Percentiles rank a stretch among this genome's conserved stretches.
Conservation (phyloP, 2,329 filamentous ascomycete genomes). For the Chrysoporthe cubensis region DNA sequence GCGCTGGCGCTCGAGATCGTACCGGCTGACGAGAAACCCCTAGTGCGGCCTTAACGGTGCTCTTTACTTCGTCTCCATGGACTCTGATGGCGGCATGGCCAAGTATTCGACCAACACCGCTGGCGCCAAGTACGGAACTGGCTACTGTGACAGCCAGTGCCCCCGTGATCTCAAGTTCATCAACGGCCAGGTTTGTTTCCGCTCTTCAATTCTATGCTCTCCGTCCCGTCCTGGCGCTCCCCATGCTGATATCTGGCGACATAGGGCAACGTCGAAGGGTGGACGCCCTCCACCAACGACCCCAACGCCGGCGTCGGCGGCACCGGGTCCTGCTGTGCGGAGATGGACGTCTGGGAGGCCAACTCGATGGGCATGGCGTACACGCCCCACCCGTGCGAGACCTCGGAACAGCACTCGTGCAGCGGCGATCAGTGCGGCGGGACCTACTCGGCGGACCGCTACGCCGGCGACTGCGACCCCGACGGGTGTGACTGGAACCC, state of each 20-base stretch:
- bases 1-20: constrained; percentile 41
- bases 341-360: constrained; percentile 62
- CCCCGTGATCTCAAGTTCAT: constrained; percentile 46
- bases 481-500: constrained; percentile 70
- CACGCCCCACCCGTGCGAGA: constrained; percentile 62
- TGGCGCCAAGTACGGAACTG: constrained; percentile 52
- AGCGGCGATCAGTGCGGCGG: constrained; percentile 50
- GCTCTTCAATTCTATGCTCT: no score
- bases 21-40: constrained; percentile 32
- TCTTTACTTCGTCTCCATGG: constrained; percentile 48
- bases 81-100: constrained; percentile 42
- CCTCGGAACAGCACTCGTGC: constrained; percentile 47
- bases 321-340: constrained; percentile 58
- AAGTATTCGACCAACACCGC: constrained; percentile 44
- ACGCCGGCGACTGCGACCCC: constrained; percentile 63
- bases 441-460: constrained; percentile 53
- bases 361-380: constrained; percentile 62
- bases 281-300: constrained; percentile 54
- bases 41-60: constrained; percentile 67
- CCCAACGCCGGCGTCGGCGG: constrained; percentile 52
- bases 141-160: constrained; percentile 47
- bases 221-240: background rate
- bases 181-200: constrained; percentile 40
- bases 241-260: background rate
- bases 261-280: constrained; percentile 46